Evolutionary conservation across 768 basidiomycete species (phyloP), one percentile per base, ranked within the genome.

Genomic region (Rubroboletus pulcherrimus): DNA sequence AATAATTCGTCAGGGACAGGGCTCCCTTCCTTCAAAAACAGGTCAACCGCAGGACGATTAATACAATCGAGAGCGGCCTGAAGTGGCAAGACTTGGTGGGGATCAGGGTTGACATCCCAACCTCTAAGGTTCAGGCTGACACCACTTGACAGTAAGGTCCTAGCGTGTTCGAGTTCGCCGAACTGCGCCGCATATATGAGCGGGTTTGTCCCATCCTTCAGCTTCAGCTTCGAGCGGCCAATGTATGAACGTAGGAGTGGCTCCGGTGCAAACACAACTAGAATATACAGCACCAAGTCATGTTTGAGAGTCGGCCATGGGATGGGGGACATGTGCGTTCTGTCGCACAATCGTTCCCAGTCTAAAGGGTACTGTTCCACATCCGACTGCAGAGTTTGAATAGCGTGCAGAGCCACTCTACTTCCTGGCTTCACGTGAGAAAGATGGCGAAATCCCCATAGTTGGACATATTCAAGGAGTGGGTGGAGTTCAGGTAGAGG

Each of bases 381-480:
- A 15, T 55, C 48, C 2, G 30, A 19, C 11, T 42, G 3, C 1
- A 61, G 21, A 21, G 34, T 17, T 21, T 24, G 12, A 12, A 61
- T 33, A 8, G 54, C 54, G 3, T 2, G 21, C 1, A 56, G 34
- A 33, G 60, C 17, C 0, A 8, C 29, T 11, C 2, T 38, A 7
- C 35, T 52, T 24, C 26, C n/a, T 4, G 10, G 26, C 14, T 29
- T 10, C 38, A 51, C 39, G 7, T 35, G 7, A 1, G 12, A 9
- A n/a, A 61, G 52, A 49, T 61, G 60, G 5, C n/a, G 2, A 8
- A 46, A 46, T 11, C 44, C 44, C 17, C 29, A 11, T 7, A 12
- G 1, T 31, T 46, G 44, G n/a, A 46, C 51, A 45, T 61, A 61
- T 42, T n/a, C 24, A 5, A 60, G 47, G 35, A 61, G 54, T 7